Conservation (phyloP, 345 rosid species). For the Populus ilicifolia region DNA sequence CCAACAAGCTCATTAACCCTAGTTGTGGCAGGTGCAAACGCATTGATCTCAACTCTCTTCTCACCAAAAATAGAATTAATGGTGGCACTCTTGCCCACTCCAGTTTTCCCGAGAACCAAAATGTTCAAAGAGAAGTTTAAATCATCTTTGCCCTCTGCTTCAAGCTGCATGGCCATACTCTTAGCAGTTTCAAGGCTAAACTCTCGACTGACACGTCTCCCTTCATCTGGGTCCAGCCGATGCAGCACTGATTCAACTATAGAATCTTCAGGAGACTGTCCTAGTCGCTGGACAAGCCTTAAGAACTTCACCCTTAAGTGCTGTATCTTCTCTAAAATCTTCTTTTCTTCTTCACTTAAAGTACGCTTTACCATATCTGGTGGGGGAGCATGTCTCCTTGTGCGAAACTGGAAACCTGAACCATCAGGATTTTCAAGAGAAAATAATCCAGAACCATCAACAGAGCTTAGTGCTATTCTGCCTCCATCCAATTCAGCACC, state of each 20-base stretch:
- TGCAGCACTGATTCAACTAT: conserved; percentile 77
- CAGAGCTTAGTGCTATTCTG: conserved; percentile 59
- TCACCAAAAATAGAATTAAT: conserved; percentile 84
- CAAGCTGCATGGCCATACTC: conserved; percentile 65
- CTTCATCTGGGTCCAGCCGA: conserved; percentile 69
- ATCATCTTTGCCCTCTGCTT: conserved; percentile 57
- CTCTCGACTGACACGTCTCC: conserved; percentile 60
- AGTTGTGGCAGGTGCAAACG: conserved; percentile 73
- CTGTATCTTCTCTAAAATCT: conserved; percentile 75
- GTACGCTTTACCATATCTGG: conserved; percentile 43
- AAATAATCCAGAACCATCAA: conserved; percentile 87
- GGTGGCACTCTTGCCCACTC: conserved; percentile 95
- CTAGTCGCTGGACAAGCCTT: conserved; percentile 78
- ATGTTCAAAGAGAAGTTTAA: conserved; percentile 66
- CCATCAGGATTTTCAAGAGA: conserved; percentile 93
- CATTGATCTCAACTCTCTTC: conserved; percentile 57
- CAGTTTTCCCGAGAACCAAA: conserved; percentile 84
- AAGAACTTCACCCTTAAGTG: conserved; percentile 67
- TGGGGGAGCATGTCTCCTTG: conserved; percentile 61
- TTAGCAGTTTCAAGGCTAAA: conserved; percentile 83
- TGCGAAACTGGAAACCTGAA: conserved; percentile 11
- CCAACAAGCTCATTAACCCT: conserved; percentile 68
- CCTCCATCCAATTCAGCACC: conserved; percentile 62
- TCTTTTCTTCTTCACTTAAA: conserved; percentile 82
- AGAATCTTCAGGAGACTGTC: conserved; percentile 76